Conservation (phyloP, 2,329 filamentous ascomycete genomes). For the Cadophora gregata region DNA sequence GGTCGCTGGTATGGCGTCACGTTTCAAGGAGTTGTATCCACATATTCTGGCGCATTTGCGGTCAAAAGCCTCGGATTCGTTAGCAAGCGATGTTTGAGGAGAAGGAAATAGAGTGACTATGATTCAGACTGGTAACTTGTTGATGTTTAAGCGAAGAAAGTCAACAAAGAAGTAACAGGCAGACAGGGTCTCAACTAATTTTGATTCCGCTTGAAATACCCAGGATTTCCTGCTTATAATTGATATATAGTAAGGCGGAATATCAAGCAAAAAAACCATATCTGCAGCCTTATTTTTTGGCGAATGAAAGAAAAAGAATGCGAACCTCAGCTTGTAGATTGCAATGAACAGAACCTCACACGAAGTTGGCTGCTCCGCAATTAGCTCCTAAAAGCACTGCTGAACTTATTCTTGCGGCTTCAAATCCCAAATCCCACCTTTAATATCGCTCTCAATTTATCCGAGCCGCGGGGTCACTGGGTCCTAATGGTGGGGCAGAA, state of each 20-base stretch:
- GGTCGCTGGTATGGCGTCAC: background rate
- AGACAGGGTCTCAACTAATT: background rate
- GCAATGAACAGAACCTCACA: too few relatives aligned
- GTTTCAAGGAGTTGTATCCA: slow-evolving; percentile 10
- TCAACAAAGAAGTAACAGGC: background rate
- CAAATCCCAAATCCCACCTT: too few relatives aligned
- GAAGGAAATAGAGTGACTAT: background rate
- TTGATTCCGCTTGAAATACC: background rate
- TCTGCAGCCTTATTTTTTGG: background rate
- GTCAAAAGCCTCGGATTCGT: slow-evolving; percentile 13
- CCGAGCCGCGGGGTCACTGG: too few relatives aligned
- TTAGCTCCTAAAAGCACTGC: too few relatives aligned
- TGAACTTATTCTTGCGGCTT: too few relatives aligned
- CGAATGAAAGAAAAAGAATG: background rate
- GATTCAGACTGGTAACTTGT: background rate
- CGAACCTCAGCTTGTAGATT: background rate
- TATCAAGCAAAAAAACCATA: background rate
- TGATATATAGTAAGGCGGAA: background rate
- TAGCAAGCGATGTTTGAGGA: background rate
- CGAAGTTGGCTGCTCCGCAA: too few relatives aligned
- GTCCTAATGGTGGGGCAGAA: background rate
- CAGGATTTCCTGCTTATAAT: background rate
- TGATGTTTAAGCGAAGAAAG: background rate
- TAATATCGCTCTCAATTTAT: background rate
- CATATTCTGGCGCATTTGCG: slow-evolving; percentile 16